Evolutionary conservation across 768 basidiomycete genomes (phyloP).

Genomic region (Cystobasidium onofrii): DNA sequence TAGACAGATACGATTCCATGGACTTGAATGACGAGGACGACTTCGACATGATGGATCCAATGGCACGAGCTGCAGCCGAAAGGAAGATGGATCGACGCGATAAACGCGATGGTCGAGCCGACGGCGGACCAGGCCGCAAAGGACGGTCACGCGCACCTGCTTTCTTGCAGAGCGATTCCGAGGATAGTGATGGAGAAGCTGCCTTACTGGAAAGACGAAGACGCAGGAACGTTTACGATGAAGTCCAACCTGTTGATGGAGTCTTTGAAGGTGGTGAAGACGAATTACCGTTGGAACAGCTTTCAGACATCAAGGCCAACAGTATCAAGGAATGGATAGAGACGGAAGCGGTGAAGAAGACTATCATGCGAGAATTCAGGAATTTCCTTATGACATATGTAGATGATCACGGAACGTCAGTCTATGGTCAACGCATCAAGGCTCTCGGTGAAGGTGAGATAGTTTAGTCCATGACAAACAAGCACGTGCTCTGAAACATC

Average conservation of each 20-base stretch:
- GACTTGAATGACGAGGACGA: constrained; percentile 75
- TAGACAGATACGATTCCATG: constrained; percentile 79
- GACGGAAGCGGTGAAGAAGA: constrained; percentile 76
- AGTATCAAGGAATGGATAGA: constrained; percentile 98
- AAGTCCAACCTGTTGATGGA: constrained; percentile 60
- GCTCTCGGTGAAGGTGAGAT: constrained; percentile 83
- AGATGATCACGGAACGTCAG: constrained; percentile 80
- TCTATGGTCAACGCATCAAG: constrained; percentile 88
- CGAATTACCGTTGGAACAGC: constrained; percentile 86
- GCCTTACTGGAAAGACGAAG: constrained; percentile 60
- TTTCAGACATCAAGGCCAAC: constrained; percentile 95
- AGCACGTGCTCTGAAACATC: constrained; percentile 2
- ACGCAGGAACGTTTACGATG: constrained; percentile 85
- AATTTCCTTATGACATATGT: constrained; percentile 93
- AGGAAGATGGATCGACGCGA: constrained; percentile 79
- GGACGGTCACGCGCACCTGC: constrained; percentile 72
- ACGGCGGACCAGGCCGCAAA: constrained; percentile 51
- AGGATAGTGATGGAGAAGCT: constrained; percentile 59
- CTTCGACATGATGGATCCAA: constrained; percentile 59
- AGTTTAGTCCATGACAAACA: background rate
- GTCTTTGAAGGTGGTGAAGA: constrained; percentile 87
- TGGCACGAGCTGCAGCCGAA: constrained; percentile 72
- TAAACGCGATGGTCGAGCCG: constrained; percentile 59
- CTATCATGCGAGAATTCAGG: constrained; percentile 85
- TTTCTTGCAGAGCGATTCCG: constrained; percentile 77